phyloP scores from a whole-genome alignment of 495 filamentous ascomycete genomes.

The Tuber indicum region DNA sequence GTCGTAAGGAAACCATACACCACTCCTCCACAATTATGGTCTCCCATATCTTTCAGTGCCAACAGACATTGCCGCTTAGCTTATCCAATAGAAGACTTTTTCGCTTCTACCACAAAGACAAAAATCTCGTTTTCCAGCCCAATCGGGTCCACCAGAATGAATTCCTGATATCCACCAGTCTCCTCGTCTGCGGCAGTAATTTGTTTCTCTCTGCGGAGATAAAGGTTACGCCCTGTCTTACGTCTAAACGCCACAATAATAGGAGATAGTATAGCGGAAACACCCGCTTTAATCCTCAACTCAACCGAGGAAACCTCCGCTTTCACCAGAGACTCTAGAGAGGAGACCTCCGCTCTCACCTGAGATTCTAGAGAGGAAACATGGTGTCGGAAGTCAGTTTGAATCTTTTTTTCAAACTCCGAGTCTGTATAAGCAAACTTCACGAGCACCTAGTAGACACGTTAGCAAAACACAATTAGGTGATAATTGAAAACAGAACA shows the following conservation, averaged over 20 bases:
- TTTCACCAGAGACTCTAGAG: no score
- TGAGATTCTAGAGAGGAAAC: no score
- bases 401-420: no score
- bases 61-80: conserved; percentile 15
- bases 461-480: no score
- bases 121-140: neutral
- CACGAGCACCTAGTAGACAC: no score
- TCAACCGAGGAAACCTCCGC: no score
- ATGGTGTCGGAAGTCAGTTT: no score
- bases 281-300: no score
- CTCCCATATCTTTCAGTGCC: conserved; percentile 16
- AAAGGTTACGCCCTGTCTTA: neutral
- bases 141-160: conserved; percentile 13
- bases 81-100: conserved; percentile 11
- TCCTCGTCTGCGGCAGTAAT: neutral
- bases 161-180: conserved; percentile 10
- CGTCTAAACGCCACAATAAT: neutral
- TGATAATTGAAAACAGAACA: no score
- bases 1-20: conserved; percentile 27
- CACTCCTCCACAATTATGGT: conserved; percentile 10
- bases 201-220: conserved; percentile 5
- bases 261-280: neutral
- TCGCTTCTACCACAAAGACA: conserved; percentile 8
- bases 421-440: no score
- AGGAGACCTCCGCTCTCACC: no score